Conservation (phyloP, 2,329 filamentous ascomycete species). For the Biscogniauxia sp. region DNA sequence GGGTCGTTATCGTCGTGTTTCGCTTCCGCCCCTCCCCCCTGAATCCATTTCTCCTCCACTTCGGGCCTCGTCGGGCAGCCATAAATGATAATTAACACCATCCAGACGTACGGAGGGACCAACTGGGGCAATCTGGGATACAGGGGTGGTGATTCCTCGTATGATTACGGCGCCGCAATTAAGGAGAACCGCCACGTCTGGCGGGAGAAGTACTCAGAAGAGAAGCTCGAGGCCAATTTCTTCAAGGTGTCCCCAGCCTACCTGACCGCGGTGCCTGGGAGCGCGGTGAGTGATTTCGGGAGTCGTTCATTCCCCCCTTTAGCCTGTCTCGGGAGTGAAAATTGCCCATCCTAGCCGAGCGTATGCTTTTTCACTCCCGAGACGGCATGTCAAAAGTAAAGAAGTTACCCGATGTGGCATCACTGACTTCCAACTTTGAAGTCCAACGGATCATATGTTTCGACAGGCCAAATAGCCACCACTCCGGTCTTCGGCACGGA, state of each 20-base stretch:
- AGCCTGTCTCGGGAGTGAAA: too few species aligned
- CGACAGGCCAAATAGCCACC: slow-evolving; percentile 39
- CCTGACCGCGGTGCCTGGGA: slow-evolving; percentile 55
- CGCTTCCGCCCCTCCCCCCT: not conserved
- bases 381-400: too few species aligned
- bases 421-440: too few species aligned
- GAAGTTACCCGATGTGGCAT: too few species aligned
- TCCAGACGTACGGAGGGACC: slow-evolving; percentile 67
- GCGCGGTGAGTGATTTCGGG: not conserved
- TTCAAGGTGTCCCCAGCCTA: slow-evolving; percentile 70
- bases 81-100: not conserved
- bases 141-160: slow-evolving; percentile 60
- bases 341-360: too few species aligned
- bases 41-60: not conserved
- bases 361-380: too few species aligned
- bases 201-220: slow-evolving; percentile 75
- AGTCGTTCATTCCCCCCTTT: too few species aligned
- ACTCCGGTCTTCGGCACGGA: slow-evolving; percentile 20
- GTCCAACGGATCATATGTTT: slow-evolving; percentile 45
- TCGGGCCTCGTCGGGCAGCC: not conserved
- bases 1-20: slow-evolving; percentile 12
- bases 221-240: slow-evolving; percentile 76
- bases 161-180: slow-evolving; percentile 59
- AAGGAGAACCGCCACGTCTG: slow-evolving; percentile 65
- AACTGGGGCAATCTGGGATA: slow-evolving; percentile 82